phyloP scores from a whole-genome alignment of 2,329 filamentous ascomycete species.

The Neofusicoccum sp. region DNA sequence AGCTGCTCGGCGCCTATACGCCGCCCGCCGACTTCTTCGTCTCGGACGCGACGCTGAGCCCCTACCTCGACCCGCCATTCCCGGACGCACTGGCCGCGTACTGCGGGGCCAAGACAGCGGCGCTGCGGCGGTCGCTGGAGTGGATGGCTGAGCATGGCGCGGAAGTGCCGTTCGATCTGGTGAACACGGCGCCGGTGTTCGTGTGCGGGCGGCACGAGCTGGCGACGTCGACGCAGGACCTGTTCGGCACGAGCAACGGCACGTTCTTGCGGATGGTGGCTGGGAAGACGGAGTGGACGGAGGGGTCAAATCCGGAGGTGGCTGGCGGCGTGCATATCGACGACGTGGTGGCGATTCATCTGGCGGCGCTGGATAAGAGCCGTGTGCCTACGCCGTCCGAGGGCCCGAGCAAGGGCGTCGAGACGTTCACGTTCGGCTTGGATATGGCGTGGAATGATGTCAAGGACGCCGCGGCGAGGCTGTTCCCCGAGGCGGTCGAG shows the following conservation, averaged over 20 bases:
- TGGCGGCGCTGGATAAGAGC: conserved; percentile 16
- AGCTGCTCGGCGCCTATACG: neutral
- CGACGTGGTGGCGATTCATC: conserved; percentile 16
- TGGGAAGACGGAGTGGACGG: neutral
- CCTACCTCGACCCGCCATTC: neutral
- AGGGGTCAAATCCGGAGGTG: neutral
- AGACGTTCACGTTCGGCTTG: neutral
- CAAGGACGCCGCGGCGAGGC: neutral
- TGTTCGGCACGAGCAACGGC: neutral
- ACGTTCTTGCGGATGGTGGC: neutral
- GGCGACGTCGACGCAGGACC: neutral
- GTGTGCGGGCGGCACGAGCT: neutral
- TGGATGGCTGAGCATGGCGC: neutral
- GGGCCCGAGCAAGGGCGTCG: neutral
- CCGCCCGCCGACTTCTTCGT: neutral
- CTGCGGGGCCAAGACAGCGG: conserved; percentile 2
- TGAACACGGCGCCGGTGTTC: neutral
- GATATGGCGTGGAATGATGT: conserved; percentile 4
- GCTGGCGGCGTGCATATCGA: conserved; percentile 11
- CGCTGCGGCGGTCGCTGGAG: neutral
- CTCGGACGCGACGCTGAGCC: neutral
- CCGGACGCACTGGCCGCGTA: neutral
- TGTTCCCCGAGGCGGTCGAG: conserved; percentile 14
- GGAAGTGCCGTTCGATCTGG: neutral
- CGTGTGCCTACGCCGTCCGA: neutral